phyloP scores from a whole-genome alignment of 768 basidiomycete species.

The Kwoniella bestiolae region DNA sequence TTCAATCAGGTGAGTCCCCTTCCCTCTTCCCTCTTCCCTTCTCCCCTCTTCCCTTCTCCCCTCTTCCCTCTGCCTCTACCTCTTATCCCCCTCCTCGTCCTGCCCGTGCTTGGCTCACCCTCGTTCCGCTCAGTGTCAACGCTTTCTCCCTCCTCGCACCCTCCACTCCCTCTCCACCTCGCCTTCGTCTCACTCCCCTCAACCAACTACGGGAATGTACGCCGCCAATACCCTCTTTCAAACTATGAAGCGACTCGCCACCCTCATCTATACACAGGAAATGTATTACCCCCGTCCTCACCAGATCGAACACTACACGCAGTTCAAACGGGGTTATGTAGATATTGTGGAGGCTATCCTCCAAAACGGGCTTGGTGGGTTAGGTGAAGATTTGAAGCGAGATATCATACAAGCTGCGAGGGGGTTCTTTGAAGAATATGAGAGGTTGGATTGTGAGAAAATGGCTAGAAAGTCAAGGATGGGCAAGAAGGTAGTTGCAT shows the following conservation, averaged over 20 bases:
- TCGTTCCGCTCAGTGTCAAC: background rate
- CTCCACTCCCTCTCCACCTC: background rate
- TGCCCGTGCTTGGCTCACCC: background rate
- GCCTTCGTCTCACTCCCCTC: background rate
- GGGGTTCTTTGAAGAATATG: constrained; percentile 5
- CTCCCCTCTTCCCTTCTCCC: background rate
- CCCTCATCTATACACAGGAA: constrained; percentile 3
- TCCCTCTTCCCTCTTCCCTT: background rate
- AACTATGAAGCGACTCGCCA: background rate
- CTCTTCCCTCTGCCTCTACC: background rate
- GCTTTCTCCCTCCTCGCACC: background rate
- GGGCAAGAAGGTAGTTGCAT: background rate
- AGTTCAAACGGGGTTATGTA: background rate
- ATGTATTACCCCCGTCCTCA: constrained; percentile 5
- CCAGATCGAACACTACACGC: background rate
- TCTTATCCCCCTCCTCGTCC: no score
- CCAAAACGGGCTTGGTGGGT: no score
- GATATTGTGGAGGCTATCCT: background rate
- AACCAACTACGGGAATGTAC: background rate
- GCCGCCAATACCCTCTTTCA: background rate
- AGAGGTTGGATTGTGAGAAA: constrained; percentile 2
- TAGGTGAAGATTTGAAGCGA: background rate
- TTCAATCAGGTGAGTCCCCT: background rate
- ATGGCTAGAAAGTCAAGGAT: background rate
- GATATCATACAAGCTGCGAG: background rate